phyloP scores from a whole-genome alignment of 495 filamentous ascomycete genomes.

The Oleoguttula mirabilis region DNA sequence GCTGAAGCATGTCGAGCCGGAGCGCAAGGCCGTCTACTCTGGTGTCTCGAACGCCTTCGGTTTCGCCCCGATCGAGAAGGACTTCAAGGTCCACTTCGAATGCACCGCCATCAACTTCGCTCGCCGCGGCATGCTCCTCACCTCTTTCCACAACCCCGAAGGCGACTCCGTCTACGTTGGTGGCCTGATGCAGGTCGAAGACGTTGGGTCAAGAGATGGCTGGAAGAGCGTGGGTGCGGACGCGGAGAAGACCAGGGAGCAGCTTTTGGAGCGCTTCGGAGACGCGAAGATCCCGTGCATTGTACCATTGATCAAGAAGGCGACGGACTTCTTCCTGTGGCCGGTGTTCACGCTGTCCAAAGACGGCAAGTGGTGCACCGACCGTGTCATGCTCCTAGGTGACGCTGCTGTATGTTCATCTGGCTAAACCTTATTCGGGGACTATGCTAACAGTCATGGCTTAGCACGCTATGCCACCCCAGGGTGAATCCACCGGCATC shows the following conservation, averaged over 20 bases:
- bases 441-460: no score
- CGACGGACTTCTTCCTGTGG: constrained; percentile 46
- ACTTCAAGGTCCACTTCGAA: constrained; percentile 34
- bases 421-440: no score
- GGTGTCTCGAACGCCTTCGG: constrained; percentile 40
- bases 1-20: constrained; percentile 40
- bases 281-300: constrained; percentile 38
- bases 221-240: constrained; percentile 36
- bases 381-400: constrained; percentile 41
- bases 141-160: constrained; percentile 38
- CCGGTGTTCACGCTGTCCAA: constrained; percentile 47
- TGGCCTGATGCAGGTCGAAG: constrained; percentile 40
- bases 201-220: constrained; percentile 39
- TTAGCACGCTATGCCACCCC: constrained; percentile 54
- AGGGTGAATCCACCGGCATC: constrained; percentile 49
- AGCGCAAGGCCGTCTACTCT: constrained; percentile 40
- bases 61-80: constrained; percentile 36
- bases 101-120: constrained; percentile 41
- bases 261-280: constrained; percentile 37
- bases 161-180: constrained; percentile 40
- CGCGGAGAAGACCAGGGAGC: constrained; percentile 29
- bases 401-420: constrained; percentile 37
- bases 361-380: constrained; percentile 39
- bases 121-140: constrained; percentile 42
- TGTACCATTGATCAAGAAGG: constrained; percentile 35